phyloP scores from a whole-genome alignment of 805 yeast genomes.

The Metschnikowia similis region DNA sequence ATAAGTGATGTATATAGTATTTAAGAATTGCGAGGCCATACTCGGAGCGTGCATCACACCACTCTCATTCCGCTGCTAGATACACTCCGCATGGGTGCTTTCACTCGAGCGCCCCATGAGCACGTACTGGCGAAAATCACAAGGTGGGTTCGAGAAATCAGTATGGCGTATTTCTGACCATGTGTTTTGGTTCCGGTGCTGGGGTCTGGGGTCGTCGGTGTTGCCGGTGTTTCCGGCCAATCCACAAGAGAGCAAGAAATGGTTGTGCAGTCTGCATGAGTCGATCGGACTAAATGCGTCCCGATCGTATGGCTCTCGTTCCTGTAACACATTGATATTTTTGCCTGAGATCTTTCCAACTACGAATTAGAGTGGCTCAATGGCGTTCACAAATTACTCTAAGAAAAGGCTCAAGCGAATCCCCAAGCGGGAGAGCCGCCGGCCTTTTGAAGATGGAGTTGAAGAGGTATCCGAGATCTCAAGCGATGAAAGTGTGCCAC shows the following conservation, averaged over 20 bases:
- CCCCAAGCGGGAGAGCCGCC: constrained; percentile 5
- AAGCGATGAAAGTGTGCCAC: not conserved
- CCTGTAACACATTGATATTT: not conserved
- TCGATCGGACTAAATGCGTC: not conserved
- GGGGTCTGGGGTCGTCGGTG: not conserved
- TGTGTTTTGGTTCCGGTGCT: no score
- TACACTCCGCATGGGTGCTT: no score
- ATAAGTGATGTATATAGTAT: constrained; percentile 41
- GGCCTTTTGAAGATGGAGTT: constrained; percentile 8
- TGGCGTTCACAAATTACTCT: not conserved
- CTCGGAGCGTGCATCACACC: not conserved
- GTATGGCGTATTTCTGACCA: no score
- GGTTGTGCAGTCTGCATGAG: not conserved
- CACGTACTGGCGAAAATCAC: not conserved
- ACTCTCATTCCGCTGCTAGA: not conserved
- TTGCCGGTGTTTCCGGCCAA: not conserved
- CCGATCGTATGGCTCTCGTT: not conserved
- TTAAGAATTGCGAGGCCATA: not conserved
- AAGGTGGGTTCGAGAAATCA: no score
- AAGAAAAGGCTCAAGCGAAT: constrained; percentile 8
- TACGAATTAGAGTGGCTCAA: not conserved
- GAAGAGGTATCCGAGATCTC: not conserved
- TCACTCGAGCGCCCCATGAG: not conserved
- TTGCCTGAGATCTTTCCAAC: not conserved
- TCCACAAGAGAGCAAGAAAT: not conserved